phyloP scores from a whole-genome alignment of 768 basidiomycete species.

The Tulasnella sp. region DNA sequence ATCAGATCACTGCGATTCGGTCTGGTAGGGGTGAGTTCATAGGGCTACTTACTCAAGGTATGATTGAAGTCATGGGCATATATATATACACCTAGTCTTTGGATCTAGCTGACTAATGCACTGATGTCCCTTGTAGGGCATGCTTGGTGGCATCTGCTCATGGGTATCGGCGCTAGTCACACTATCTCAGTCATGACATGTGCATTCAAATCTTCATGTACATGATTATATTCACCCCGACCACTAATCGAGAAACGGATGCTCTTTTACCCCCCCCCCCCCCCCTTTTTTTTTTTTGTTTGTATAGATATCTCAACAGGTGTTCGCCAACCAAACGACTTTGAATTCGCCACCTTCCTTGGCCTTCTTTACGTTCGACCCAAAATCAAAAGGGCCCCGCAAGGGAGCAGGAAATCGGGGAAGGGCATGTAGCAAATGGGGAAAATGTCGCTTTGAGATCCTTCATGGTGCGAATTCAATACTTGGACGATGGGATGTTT shows the following conservation, averaged over 20 bases:
- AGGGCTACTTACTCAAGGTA: slow-evolving; percentile 17
- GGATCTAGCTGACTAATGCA: background rate
- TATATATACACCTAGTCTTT: too few species aligned
- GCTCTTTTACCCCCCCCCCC: too few species aligned
- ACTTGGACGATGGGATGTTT: too few species aligned
- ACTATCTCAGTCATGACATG: slow-evolving; percentile 13
- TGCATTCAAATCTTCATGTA: background rate
- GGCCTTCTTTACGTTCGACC: slow-evolving; percentile 14
- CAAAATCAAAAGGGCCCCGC: too few species aligned
- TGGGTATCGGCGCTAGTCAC: slow-evolving; percentile 15
- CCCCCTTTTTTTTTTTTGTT: too few species aligned
- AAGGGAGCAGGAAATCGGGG: too few species aligned
- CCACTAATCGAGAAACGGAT: too few species aligned
- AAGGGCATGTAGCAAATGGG: too few species aligned
- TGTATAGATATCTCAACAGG: slow-evolving; percentile 3
- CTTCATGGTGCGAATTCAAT: too few species aligned
- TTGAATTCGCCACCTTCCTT: slow-evolving; percentile 8
- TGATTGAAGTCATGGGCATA: background rate
- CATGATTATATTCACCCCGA: background rate
- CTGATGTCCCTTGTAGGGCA: slow-evolving; percentile 7
- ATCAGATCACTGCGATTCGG: slow-evolving; percentile 14
- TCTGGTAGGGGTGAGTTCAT: slow-evolving; percentile 6
- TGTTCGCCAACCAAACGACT: slow-evolving; percentile 1
- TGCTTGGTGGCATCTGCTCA: slow-evolving; percentile 20
- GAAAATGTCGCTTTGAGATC: too few species aligned